These are phyloP conservation scores for Phlebiopsis gigantea DNA, from an alignment of 768 basidiomycete species.

Conservation along the genomic window DNA sequence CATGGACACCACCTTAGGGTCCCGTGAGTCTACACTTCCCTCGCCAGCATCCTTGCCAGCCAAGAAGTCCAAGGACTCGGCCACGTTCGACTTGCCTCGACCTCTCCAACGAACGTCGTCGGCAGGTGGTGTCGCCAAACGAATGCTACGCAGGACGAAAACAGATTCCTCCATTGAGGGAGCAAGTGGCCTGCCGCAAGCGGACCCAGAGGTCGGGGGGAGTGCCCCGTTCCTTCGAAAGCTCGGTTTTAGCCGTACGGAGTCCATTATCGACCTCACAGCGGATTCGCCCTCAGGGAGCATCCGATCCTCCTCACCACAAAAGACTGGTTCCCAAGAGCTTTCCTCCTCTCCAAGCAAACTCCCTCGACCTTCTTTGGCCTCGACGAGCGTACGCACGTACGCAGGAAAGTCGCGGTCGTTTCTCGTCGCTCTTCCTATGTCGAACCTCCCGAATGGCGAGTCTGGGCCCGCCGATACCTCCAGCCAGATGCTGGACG, in stretches of 20 bases:
- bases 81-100: conserved; percentile 35
- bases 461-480: too few relatives aligned
- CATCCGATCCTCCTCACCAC: conserved; percentile 9
- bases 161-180: conserved; percentile 51
- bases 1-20: too few relatives aligned
- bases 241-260: conserved; percentile 12
- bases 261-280: conserved; percentile 17
- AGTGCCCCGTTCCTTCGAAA: conserved; percentile 18
- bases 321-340: conserved; percentile 15
- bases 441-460: neutral
- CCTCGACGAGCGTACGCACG: conserved; percentile 46
- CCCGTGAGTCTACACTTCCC: neutral
- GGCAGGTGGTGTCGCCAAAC: conserved; percentile 42
- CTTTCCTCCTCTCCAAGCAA: conserved; percentile 13
- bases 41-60: neutral
- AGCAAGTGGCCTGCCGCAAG: conserved; percentile 17
- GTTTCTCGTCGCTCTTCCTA: conserved; percentile 62
- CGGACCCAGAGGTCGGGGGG: conserved; percentile 12
- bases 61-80: conserved; percentile 19
- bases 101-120: neutral
- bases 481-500: neutral
- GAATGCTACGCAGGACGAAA: conserved; percentile 67
- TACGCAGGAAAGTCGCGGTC: conserved; percentile 79
- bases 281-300: conserved; percentile 14
- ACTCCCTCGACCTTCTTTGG: conserved; percentile 19